Base-by-base conservation (phyloP, 1,139 yeast species). In the Debaryomyces nepalensis region DNA sequence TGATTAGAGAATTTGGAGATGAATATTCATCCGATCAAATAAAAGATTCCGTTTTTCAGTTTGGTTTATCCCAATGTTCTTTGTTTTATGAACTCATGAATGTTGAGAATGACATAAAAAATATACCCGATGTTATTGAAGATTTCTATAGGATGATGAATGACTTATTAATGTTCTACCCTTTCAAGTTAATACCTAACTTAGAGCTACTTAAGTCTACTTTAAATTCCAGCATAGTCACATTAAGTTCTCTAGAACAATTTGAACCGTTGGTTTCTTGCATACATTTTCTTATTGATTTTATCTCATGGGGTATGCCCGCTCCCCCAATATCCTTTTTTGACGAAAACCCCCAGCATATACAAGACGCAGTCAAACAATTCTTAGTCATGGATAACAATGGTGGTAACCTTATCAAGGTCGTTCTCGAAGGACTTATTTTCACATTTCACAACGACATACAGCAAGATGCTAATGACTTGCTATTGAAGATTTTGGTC, bases 61-160 rank as follows among this genome's bases (percentile, higher is more conserved):
- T 81, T 59, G 78, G 81, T 2, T 51, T 73, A 37, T 63, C 71
- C 30, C 84, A 79, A 55, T 61, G 76, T 40, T 56, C 55, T 9
- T 60, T 58, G 12, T 78, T 79, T 45, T 70, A 74, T 43, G 64
- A 63, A 11, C 52, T 71, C 8, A 15, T 59, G 70, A 37, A 50
- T 52, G 27, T 57, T 53, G 33, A 48, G 50, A 46, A 49, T 20
- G 64, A 65, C 15, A 23, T 68, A 44, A 67, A 67, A 40, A 76
- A 71, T 50, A 76, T 76, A 29, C 87, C 93, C 11, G 96, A 89
- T 59, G 75, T 88, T 26, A 71, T 91, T 42, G 97, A 91, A 62
- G 97, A 91, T 68, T 91, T 86, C 59, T 90, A 85, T 74, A 75
- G 95, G 46, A 84, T 91, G 85, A 73, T 84, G 66, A 75, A 79